These are phyloP conservation scores for Cenococcum geophilum DNA, from an alignment of 495 filamentous ascomycete genomes.

Conservation along the genomic window DNA sequence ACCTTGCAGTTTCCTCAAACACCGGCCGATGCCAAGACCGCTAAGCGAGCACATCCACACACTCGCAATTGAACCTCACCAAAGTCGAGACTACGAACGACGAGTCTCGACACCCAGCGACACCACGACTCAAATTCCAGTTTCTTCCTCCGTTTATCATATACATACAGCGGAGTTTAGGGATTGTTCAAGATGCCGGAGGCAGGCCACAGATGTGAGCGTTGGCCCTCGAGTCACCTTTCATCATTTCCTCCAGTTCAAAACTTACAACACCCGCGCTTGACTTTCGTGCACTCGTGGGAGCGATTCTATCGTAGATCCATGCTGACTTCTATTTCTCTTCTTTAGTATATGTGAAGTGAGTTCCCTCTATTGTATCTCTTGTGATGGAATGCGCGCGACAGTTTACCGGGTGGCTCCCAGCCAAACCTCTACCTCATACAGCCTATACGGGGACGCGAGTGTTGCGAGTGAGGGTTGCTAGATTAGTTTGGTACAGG, in stretches of 20 bases:
- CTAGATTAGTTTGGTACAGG: neutral
- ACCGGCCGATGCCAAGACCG: neutral
- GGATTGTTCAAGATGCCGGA: neutral
- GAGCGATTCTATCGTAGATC: neutral
- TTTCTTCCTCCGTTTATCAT: too few species aligned
- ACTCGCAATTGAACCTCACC: neutral
- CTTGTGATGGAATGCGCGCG: neutral
- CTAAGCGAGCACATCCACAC: neutral
- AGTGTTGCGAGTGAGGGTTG: too few species aligned
- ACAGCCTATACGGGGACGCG: too few species aligned
- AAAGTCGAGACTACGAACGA: neutral
- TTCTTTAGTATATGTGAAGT: slow-evolving; percentile 84
- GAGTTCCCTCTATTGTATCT: slow-evolving; percentile 44
- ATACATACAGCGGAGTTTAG: too few species aligned
- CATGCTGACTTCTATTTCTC: slow-evolving; percentile 12
- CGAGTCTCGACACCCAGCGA: neutral
- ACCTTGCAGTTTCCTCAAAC: too few species aligned
- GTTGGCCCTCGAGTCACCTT: neutral
- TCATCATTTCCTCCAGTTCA: neutral
- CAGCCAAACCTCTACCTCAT: too few species aligned
- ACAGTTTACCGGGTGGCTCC: too few species aligned
- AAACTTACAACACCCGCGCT: neutral
- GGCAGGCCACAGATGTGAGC: slow-evolving; percentile 5
- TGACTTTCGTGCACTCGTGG: neutral
- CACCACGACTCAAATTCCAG: neutral